Base-by-base conservation (phyloP, 495 filamentous ascomycete species). In the Terfezia claveryi region DNA sequence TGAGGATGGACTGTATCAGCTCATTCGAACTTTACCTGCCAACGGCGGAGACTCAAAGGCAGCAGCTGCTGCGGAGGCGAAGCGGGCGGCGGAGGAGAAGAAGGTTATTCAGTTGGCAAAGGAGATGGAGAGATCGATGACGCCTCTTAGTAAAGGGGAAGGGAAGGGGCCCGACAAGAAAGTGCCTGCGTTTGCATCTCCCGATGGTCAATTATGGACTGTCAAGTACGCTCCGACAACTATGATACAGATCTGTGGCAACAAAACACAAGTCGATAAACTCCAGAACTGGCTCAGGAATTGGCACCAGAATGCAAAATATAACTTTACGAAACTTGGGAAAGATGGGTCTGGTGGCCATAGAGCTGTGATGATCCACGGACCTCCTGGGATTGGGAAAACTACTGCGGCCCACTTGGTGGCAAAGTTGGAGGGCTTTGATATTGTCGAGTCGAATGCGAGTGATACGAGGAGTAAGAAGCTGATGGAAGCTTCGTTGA, bases 401-500 rank as follows among this genome's bases (percentile, higher is more conserved):
- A 99, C 91, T 2, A 96, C 92, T 17, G 87, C 91, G 23, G 91
- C 91, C 27, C 91, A 99, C 70, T 72, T 99, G 5, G 83, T 92
- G 9, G 92, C 91, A 2, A 89, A 85, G 61, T 68, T 96, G 23
- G 88, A 89, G 64, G 91, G 92, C 6, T 99, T 81, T 63, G 91
- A 99, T 68, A 73, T 94, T 38, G 68, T 96, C 20, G 91, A 99
- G 70, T 88, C 79, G 66, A 99, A 99, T 63, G 91, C 91, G 9
- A 94, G 87, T 67, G 91, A 99, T 66, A 84, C 85, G n/a, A 76
- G 91, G 64, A 94, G 87, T 70, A 99, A 99, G 69, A 95, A 94
- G 65, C 73, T 96, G 16, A 86, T 99, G 51, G 91, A 99, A 68
- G 75, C 70, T 54, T 83, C 87, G 27, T 76, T 95, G 23, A 76